Conservation (phyloP, 768 basidiomycete species). For the Suillus spraguei region DNA sequence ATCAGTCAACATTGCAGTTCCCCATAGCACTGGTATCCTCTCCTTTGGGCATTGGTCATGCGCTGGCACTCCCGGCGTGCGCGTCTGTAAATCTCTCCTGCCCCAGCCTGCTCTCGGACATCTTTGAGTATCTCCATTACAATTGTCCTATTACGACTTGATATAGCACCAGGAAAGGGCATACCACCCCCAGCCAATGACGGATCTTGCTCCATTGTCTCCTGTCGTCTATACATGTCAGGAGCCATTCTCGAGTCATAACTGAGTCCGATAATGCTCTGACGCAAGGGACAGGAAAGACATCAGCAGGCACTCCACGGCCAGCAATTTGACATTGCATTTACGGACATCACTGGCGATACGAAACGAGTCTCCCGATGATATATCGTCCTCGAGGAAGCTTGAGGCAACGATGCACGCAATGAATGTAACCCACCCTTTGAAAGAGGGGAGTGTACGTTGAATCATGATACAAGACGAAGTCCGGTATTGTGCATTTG, state of each 20-base stretch:
- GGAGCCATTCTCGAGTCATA: neutral
- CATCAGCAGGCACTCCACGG: neutral
- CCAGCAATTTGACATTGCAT: neutral
- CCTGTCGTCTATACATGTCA: neutral
- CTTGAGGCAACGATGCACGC: neutral
- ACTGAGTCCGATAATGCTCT: neutral
- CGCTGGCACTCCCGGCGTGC: neutral
- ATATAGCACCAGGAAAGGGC: neutral
- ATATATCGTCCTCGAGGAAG: neutral
- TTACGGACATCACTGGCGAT: neutral
- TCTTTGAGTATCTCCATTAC: neutral
- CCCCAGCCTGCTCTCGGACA: neutral
- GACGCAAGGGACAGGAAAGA: neutral
- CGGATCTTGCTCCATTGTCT: neutral
- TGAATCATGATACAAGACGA: too few species aligned
- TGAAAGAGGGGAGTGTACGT: too few species aligned
- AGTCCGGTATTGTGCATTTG: neutral
- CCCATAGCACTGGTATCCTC: neutral
- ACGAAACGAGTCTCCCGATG: neutral
- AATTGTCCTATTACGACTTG: neutral
- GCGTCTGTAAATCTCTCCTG: neutral
- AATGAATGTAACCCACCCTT: too few species aligned
- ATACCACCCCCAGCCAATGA: too few species aligned
- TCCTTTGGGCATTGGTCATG: neutral
- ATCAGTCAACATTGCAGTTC: slow-evolving; percentile 24